phyloP scores from a whole-genome alignment of 768 basidiomycete genomes.

The Trametes elegans region DNA sequence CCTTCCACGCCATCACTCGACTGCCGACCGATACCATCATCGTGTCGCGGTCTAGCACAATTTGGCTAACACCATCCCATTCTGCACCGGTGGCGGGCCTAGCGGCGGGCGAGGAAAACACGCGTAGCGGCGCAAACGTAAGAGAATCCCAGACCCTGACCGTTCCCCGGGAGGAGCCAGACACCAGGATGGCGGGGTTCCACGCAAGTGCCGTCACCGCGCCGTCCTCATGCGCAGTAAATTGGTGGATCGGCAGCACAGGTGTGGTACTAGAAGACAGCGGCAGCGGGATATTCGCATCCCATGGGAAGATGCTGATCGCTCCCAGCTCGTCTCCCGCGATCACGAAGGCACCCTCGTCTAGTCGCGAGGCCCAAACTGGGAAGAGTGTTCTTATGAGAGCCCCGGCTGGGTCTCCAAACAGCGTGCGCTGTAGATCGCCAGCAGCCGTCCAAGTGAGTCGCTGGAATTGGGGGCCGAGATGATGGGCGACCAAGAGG shows the following conservation, averaged over 20 bases:
- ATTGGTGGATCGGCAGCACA: constrained; percentile 41
- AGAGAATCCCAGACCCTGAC: constrained; percentile 65
- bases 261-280: constrained; percentile 4
- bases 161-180: constrained; percentile 62
- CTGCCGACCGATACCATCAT: constrained; percentile 61
- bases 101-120: constrained; percentile 45
- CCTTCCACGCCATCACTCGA: constrained; percentile 66
- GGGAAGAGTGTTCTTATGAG: constrained; percentile 50
- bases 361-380: constrained; percentile 39
- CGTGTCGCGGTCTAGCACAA: constrained; percentile 54
- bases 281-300: constrained; percentile 1
- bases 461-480: constrained; percentile 53
- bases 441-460: constrained; percentile 35
- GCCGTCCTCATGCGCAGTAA: constrained; percentile 65
- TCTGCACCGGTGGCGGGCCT: constrained; percentile 32
- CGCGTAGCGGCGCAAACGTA: constrained; percentile 54
- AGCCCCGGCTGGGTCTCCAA: constrained; percentile 53
- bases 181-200: constrained; percentile 57
- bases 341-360: constrained; percentile 51
- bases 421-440: constrained; percentile 37
- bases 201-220: constrained; percentile 63
- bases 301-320: constrained; percentile 60
- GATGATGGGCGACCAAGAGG: constrained; percentile 51
- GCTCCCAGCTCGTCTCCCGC: constrained; percentile 66
- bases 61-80: constrained; percentile 49